A percentile compares a stretch with the other conserved stretches of the same genome.
Conservation (phyloP, 257 asterid genomes). For the Cruciata laevipes region DNA sequence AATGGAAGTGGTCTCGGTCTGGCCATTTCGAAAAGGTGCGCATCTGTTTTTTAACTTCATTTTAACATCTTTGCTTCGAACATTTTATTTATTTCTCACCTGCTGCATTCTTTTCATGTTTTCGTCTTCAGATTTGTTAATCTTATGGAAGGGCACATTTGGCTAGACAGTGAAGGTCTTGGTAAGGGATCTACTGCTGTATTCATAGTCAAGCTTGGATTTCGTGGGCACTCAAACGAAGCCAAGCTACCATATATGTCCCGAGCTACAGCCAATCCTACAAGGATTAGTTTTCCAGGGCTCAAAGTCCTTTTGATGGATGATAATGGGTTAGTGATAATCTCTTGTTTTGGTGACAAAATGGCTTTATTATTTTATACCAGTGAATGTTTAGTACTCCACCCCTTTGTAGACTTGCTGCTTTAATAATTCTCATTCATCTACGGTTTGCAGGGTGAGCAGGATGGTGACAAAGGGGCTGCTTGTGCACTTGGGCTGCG, state of each 20-base stretch:
- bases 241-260: conserved; percentile 38
- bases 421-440: background rate
- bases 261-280: conserved; percentile 48
- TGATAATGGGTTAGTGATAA: conserved; percentile 59
- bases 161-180: conserved; percentile 92
- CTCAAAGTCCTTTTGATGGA: conserved; percentile 84
- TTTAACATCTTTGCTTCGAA: background rate
- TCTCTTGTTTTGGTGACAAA: no score
- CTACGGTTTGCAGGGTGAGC: conserved; percentile 51
- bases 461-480: conserved; percentile 85
- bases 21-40: conserved; percentile 85
- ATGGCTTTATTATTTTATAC: no score
- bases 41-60: conserved; percentile 1
- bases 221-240: conserved; percentile 55
- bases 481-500: conserved; percentile 80
- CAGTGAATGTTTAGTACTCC: background rate
- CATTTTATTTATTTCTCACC: background rate
- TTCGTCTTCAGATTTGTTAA: conserved; percentile 61
- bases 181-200: conserved; percentile 83
- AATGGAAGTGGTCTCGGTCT: conserved; percentile 96
- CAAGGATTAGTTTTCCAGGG: conserved; percentile 50
- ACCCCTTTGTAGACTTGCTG: background rate
- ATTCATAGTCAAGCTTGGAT: conserved; percentile 75
- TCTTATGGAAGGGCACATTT: conserved; percentile 93
- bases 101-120: background rate